Base-by-base conservation (phyloP, 1,284 basidiomycete species). In the Anthracocystis setariae region DNA sequence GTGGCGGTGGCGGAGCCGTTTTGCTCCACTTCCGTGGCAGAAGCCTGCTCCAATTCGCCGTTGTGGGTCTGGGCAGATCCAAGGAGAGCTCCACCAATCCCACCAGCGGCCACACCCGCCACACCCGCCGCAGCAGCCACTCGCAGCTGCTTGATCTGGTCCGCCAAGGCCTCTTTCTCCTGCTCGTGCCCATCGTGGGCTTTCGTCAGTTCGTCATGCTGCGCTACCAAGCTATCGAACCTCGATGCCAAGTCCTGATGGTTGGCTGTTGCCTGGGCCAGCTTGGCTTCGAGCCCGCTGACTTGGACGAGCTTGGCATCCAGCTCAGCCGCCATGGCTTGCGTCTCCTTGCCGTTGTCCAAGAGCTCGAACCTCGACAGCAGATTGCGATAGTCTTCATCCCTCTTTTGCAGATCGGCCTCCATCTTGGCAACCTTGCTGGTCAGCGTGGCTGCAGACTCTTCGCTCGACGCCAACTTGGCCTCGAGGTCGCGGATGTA, bases 401-500 rank as follows among this genome's bases (percentile, higher is more conserved):
- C 88, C 18, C 88, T 86, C 3, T 90, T 88, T 33, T 91, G 89
- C 48, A 89, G 87, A 52, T 95, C 92, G 37, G 83, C 84, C 84
- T 97, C 94, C 45, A 96, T 86, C 27, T 84, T 86, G 71, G 92
- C 91, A 12, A 97, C 88, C 24, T 88, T 89, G 38, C 87, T 87
- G 32, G 89, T 88, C 3, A 97, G 86, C 9, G 84, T 83, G 2
- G 90, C 84, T 12, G 91, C 86, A 20, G 89, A 90, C 73, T 92
- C 89, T 73, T 96, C 93, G 2, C 91, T 88, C 44, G 89, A 89
- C 18, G 89, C 86, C 12, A 97, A 86, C 24, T 92, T 90, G 45
- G 87, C 85, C 83, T 98, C 95, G 20, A 98, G 87, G 55, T 94
- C 93, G n/a, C 88, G 85, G 59, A 98, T 93, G 83, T 97, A 96